Conservation (phyloP, 768 basidiomycete genomes). For the Cystofilobasidium ferigula region DNA sequence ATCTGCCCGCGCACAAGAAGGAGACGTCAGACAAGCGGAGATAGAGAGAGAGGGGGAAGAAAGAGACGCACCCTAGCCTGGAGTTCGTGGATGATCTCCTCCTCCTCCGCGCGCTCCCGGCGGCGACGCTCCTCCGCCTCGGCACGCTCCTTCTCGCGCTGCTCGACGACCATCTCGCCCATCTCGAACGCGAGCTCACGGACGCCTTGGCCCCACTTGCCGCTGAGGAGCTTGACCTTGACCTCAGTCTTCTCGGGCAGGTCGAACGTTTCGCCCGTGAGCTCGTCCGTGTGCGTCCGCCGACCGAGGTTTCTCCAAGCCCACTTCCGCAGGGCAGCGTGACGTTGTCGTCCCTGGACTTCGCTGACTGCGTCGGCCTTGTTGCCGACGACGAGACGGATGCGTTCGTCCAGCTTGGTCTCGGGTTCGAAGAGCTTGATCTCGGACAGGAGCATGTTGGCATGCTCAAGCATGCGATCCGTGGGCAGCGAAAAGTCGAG, state of each 20-base stretch:
- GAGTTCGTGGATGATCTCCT: conserved; percentile 14
- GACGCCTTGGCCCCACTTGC: conserved; percentile 25
- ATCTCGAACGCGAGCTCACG: conserved; percentile 21
- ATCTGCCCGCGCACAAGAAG: not conserved
- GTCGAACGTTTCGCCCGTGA: not conserved
- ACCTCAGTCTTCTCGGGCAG: conserved; percentile 7
- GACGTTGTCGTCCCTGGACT: not conserved
- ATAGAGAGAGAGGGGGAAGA: not conserved
- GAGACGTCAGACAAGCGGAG: not conserved
- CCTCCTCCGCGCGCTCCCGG: conserved; percentile 21
- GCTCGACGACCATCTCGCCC: conserved; percentile 24
- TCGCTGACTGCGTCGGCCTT: conserved; percentile 75
- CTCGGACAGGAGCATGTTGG: conserved; percentile 62
- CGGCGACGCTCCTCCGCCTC: conserved; percentile 17
- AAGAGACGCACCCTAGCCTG: conserved; percentile 5
- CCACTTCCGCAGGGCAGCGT: not conserved
- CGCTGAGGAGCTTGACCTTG: conserved; percentile 16
- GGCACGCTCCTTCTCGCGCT: not conserved
- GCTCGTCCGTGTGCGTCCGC: not conserved
- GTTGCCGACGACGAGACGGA: conserved; percentile 77
- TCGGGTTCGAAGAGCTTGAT: conserved; percentile 60
- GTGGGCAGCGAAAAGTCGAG: conserved; percentile 58
- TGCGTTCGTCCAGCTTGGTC: conserved; percentile 55
- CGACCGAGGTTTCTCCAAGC: conserved; percentile 1
- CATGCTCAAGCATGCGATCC: conserved; percentile 39